Conservation (phyloP, 257 asterid genomes). For the Nicotiana tabacum region DNA sequence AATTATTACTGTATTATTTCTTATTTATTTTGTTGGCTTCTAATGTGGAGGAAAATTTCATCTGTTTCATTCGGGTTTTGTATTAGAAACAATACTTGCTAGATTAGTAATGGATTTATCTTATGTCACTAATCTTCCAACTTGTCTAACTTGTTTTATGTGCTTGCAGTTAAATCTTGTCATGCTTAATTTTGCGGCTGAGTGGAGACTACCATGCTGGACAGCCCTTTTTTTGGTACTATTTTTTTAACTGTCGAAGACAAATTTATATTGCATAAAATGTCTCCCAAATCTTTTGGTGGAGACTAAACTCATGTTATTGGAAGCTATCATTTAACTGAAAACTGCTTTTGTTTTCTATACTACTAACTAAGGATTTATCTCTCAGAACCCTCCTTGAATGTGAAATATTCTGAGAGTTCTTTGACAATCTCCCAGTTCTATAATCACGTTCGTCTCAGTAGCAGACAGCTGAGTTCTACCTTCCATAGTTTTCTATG, state of each 20-base stretch:
- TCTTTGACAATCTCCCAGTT: no score
- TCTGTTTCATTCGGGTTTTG: background rate
- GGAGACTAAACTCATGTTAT: no score
- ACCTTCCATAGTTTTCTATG: no score
- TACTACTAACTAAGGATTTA: no score
- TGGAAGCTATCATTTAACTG: no score
- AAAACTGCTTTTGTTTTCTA: no score
- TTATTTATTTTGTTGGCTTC: background rate
- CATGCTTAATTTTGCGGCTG: background rate
- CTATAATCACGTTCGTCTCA: no score
- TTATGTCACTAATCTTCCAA: background rate
- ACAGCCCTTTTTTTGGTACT: background rate
- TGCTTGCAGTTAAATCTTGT: background rate
- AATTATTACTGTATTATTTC: no score
- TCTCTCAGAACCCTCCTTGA: no score
- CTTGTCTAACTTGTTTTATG: background rate
- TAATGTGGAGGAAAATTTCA: background rate
- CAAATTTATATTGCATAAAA: background rate
- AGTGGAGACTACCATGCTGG: background rate
- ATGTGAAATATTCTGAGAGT: no score
- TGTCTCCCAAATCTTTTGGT: no score
- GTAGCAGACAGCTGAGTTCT: no score
- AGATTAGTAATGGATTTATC: background rate
- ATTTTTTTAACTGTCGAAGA: background rate
- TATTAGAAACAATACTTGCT: background rate